Evolutionary conservation across 1,284 basidiomycete genomes (phyloP), one percentile per base, ranked within the genome.

Genomic region (Exsudoporus floridanus): DNA sequence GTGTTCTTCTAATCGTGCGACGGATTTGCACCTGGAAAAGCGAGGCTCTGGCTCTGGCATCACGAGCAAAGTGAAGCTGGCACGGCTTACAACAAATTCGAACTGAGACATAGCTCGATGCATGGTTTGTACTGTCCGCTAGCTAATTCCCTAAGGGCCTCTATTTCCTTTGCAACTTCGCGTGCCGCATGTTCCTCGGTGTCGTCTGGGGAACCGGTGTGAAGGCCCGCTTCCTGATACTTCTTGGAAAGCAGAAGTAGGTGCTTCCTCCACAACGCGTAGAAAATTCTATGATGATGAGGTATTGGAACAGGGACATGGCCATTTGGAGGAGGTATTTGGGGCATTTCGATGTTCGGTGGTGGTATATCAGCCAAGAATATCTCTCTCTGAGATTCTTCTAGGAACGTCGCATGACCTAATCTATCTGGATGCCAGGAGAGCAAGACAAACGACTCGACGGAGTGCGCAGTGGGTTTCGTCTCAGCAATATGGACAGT

Each of bases 401-500:
- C 75, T 21, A 92, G 77, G 67, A 90, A 91, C 0, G 90, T 93
- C 0, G 88, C 91, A 59, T 94, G 92, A 0, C 91, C 90, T 0
- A 94, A 74, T 30, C 91, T 77, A 51, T 86, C 73, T 0, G 91
- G 89, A 25, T 72, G 65, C 70, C 80, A 85, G 1, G 80, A 79
- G 1, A 92, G 74, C 10, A 92, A 72, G 43, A 75, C 68, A n/a
- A 81, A 70, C 0, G 86, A 86, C 55, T 93, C 90, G 39, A 75
- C 4, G 59, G 61, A 0, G 78, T 84, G 86, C 83, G 53, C 35
- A 19, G 34, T 41, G 31, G 37, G 49, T 45, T 60, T 47, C 12
- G 44, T 87, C 78, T 94, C 91, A 8, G 90, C 90, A 52, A 92
- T 86, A 67, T 93, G 91, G 30, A 92, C 65, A 0, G 90, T 92